Evolutionary conservation across 2,329 filamentous ascomycete genomes (phyloP).

Genomic region (Conoideocrella luteorostrata): DNA sequence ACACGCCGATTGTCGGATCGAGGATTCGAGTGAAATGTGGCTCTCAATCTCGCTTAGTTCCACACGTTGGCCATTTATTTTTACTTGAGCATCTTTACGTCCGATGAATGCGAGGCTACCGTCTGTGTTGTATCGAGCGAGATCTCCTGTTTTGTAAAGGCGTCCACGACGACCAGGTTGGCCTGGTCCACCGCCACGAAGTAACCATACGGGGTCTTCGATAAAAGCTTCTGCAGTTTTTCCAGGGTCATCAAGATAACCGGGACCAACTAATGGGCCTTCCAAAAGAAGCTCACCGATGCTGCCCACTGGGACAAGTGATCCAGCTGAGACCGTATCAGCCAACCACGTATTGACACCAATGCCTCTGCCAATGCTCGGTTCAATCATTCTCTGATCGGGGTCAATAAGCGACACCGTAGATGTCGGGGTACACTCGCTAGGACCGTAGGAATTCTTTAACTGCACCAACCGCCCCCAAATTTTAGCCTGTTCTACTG

Average conservation of each 20-base stretch:
- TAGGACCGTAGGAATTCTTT: slow-evolving; percentile 14
- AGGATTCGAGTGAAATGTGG: slow-evolving; percentile 5
- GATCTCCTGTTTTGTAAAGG: slow-evolving; percentile 30
- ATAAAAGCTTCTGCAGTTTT: slow-evolving; percentile 41
- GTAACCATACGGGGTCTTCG: slow-evolving; percentile 31
- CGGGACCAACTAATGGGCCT: slow-evolving; percentile 39
- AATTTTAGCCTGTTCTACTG: neutral
- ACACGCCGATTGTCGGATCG: too few species aligned
- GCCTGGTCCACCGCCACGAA: neutral
- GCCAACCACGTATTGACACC: slow-evolving; percentile 21
- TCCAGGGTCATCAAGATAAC: slow-evolving; percentile 39
- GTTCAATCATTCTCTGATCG: neutral
- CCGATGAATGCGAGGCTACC: slow-evolving; percentile 21
- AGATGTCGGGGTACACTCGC: slow-evolving; percentile 12
- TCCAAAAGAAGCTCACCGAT: slow-evolving; percentile 30
- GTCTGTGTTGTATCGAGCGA: slow-evolving; percentile 21
- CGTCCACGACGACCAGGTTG: slow-evolving; percentile 21
- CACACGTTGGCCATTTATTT: slow-evolving; percentile 43
- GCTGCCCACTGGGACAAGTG: slow-evolving; percentile 19
- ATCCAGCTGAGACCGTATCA: slow-evolving; percentile 17
- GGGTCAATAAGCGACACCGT: slow-evolving; percentile 1
- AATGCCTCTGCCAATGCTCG: slow-evolving; percentile 3
- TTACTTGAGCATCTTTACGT: slow-evolving; percentile 43
- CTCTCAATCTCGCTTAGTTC: slow-evolving; percentile 31
- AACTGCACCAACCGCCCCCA: slow-evolving; percentile 1